Percentiles rank a stretch among this genome's conserved stretches.
Evolutionary conservation across 441 rosid species (phyloP).

Genomic region (Adansonia rubrostipa): DNA sequence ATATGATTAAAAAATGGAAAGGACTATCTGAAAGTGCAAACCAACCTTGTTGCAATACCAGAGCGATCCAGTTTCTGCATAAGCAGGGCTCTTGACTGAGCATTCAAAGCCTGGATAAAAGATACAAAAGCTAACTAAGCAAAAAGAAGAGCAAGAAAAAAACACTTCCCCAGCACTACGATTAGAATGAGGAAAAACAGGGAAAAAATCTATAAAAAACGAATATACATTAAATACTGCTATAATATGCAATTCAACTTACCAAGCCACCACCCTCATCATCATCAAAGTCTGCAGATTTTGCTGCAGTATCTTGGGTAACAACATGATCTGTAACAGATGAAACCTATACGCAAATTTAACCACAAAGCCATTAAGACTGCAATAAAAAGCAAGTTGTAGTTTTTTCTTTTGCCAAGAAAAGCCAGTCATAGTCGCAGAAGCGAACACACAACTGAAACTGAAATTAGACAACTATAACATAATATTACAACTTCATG

Average conservation of each 20-base stretch:
- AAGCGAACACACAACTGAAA: background rate
- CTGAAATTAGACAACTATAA: background rate
- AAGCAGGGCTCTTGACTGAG: background rate
- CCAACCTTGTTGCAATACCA: no score
- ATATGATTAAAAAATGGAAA: background rate
- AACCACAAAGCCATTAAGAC: constrained; percentile 13
- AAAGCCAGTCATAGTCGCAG: constrained; percentile 8
- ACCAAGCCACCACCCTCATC: constrained; percentile 97
- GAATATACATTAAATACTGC: constrained; percentile 2
- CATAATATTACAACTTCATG: background rate
- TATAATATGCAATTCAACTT: constrained; percentile 35
- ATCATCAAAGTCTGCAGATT: constrained; percentile 94
- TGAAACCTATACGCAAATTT: constrained; percentile 58
- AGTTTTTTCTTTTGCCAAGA: background rate
- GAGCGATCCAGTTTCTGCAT: no score
- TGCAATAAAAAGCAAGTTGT: constrained; percentile 10
- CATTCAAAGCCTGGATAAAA: background rate
- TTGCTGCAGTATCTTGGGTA: constrained; percentile 67
- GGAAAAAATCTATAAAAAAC: background rate
- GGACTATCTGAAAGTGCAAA: no score
- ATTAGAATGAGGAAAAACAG: constrained; percentile 20
- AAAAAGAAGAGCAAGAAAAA: background rate
- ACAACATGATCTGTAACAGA: constrained; percentile 90
- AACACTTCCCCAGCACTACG: background rate
- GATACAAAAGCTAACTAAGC: background rate